phyloP scores from a whole-genome alignment of 2,329 filamentous ascomycete genomes.

The Fonsecaea pedrosoi region DNA sequence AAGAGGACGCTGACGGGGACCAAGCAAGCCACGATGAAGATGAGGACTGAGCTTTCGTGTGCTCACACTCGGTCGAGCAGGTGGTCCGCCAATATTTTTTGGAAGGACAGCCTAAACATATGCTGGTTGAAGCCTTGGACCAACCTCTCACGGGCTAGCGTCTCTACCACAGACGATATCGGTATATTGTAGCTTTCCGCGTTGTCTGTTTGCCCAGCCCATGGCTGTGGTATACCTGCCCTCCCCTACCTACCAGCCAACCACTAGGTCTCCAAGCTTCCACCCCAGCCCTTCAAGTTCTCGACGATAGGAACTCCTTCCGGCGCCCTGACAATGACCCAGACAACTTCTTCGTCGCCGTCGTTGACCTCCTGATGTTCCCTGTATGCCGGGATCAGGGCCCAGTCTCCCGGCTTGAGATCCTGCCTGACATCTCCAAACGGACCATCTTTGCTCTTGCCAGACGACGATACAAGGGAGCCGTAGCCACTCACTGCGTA shows the following conservation, averaged over 20 bases:
- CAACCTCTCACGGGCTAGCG: background rate
- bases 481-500: conserved; percentile 69
- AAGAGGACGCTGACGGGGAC: conserved; percentile 16
- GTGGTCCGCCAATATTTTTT: background rate
- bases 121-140: background rate
- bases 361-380: conserved; percentile 76
- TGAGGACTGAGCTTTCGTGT: background rate
- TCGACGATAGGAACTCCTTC: conserved; percentile 64
- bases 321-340: conserved; percentile 70
- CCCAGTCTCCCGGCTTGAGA: conserved; percentile 70
- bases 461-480: conserved; percentile 55
- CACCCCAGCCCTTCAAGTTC: conserved; percentile 68
- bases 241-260: background rate
- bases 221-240: background rate
- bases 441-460: conserved; percentile 51
- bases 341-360: conserved; percentile 66
- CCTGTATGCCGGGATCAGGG: conserved; percentile 71
- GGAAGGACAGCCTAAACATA: background rate
- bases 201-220: no score
- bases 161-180: background rate
- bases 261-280: conserved; percentile 27
- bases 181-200: background rate
- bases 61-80: background rate
- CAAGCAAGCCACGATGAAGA: conserved; percentile 18
- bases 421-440: conserved; percentile 62